phyloP scores from a whole-genome alignment of 2,329 filamentous ascomycete genomes.

The Botryotinia narcissicola region DNA sequence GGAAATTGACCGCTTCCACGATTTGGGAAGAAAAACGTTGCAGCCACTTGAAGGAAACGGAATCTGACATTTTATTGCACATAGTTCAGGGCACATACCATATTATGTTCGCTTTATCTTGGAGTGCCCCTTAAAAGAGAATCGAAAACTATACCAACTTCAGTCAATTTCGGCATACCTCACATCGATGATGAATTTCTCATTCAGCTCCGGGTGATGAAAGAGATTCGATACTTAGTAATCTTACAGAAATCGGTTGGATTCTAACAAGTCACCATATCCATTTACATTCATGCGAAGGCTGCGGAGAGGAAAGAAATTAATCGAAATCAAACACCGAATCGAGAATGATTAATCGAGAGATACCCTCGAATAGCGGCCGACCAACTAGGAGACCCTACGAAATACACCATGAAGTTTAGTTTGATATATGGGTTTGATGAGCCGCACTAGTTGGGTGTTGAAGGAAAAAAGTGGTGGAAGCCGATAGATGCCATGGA shows the following conservation, averaged over 20 bases:
- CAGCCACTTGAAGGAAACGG: no score
- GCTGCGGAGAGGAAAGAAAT: not conserved
- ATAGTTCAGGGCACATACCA: not conserved
- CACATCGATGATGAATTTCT: not conserved
- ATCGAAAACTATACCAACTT: not conserved
- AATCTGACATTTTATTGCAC: fast-evolving
- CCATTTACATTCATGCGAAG: not conserved
- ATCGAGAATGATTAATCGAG: not conserved
- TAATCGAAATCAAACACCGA: not conserved
- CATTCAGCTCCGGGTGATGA: not conserved
- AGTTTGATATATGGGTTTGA: not conserved
- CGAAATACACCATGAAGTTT: not conserved
- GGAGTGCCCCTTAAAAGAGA: fast-evolving
- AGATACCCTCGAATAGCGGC: not conserved
- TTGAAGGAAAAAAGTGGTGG: not conserved
- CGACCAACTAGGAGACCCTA: not conserved
- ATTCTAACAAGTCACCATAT: not conserved
- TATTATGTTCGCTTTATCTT: not conserved
- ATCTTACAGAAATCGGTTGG: not conserved
- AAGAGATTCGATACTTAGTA: fast-evolving
- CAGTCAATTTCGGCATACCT: not conserved
- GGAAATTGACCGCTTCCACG: not conserved
- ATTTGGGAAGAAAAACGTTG: no score
- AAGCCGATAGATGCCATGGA: not conserved
- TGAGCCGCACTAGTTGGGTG: not conserved